Base-by-base conservation (phyloP, 208 protist species). In the Eutreptiella sp. region DNA sequence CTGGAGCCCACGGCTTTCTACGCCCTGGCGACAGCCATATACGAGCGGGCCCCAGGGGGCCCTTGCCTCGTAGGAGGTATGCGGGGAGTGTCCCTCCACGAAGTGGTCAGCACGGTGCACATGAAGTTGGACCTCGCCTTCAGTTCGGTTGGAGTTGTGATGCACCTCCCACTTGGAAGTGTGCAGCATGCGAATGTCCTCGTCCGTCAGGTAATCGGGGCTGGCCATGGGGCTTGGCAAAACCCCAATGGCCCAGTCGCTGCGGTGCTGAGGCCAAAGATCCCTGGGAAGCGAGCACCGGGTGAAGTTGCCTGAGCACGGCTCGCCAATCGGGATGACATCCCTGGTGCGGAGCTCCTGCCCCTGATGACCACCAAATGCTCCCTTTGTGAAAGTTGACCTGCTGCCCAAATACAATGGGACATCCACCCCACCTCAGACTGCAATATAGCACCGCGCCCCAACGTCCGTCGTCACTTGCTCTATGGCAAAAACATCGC, bases 71-170 rank as follows among this genome's bases (percentile, higher is more conserved):
- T n/a, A n/a, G n/a, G n/a, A n/a, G n/a, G n/a, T n/a, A n/a, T n/a
- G n/a, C n/a, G n/a, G n/a, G n/a, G n/a, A n/a, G n/a, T n/a, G n/a
- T n/a, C n/a, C n/a, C n/a, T n/a, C n/a, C n/a, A n/a, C n/a, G n/a
- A n/a, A n/a, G n/a, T n/a, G n/a, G n/a, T n/a, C n/a, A n/a, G n/a
- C n/a, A n/a, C n/a, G n/a, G n/a, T n/a, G n/a, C n/a, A n/a, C n/a
- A n/a, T n/a, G n/a, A n/a, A n/a, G n/a, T n/a, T n/a, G n/a, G n/a
- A n/a, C n/a, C n/a, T n/a, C n/a, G n/a, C n/a, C n/a, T n/a, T n/a
- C n/a, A n/a, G n/a, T n/a, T n/a, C 45, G 11, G 45, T n/a, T 50
- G 45, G 45, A 11, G 31, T 50, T 50, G 45, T 50, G 11, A 16
- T 16, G 11, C 19, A 50, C 45, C 19, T 16, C 31, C 45, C 45